Conservation (phyloP, 192 early-diverging fungal species). For the Coemansia sp. region DNA sequence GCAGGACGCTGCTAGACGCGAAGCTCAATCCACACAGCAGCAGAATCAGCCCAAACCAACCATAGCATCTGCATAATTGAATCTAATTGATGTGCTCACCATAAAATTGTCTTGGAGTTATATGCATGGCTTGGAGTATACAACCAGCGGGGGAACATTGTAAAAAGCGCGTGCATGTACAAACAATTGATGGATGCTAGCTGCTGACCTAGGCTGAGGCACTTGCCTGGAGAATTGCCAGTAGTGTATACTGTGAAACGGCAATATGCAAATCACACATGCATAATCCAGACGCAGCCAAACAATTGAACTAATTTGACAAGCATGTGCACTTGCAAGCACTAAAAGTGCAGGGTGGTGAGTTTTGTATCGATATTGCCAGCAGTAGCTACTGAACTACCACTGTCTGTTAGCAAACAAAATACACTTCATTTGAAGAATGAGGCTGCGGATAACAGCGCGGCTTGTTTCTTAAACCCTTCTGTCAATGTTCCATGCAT, state of each 20-base stretch:
- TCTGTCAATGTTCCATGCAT: slow-evolving; percentile 3
- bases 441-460: no score
- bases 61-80: slow-evolving; percentile 17
- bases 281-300: no score
- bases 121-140: not conserved
- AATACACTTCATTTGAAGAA: no score
- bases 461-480: not conserved
- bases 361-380: no score
- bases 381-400: no score
- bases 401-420: no score
- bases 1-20: slow-evolving; percentile 94
- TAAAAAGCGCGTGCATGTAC: not conserved
- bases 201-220: not conserved
- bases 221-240: no score
- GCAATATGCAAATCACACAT: no score
- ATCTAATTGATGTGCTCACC: not conserved
- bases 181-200: not conserved
- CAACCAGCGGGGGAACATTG: not conserved
- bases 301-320: no score
- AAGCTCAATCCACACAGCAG: slow-evolving; percentile 65
- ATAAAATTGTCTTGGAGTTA: not conserved
- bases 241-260: no score
- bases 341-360: no score
- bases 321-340: no score
- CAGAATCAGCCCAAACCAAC: slow-evolving; percentile 33